phyloP scores from a whole-genome alignment of 257 asterid species.

The Marsdenia floribunda region DNA sequence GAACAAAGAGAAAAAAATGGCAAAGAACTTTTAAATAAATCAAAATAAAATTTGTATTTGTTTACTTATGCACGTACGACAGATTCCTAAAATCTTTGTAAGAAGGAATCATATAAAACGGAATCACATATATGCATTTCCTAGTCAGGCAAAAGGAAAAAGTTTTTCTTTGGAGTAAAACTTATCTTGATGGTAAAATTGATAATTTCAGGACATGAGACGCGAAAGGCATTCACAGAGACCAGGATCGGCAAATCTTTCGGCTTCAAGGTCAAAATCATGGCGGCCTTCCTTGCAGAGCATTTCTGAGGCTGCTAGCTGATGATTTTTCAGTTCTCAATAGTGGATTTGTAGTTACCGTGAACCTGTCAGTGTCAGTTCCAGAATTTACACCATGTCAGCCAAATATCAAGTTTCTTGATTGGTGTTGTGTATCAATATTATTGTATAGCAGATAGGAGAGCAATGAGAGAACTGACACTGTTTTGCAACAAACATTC shows the following conservation, averaged over 20 bases:
- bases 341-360: constrained; percentile 1
- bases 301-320: constrained; percentile 13
- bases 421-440: constrained; percentile 9
- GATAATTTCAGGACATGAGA: constrained; percentile 1
- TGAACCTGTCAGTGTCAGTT: constrained; percentile 10
- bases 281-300: constrained; percentile 14
- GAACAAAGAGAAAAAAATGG: neutral
- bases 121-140: constrained; percentile 5
- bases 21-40: neutral
- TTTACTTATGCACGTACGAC: neutral
- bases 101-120: neutral
- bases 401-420: constrained; percentile 10
- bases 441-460: constrained; percentile 22
- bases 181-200: neutral
- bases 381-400: constrained; percentile 12
- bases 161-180: neutral
- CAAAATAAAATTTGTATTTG: neutral
- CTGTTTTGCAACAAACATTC: constrained; percentile 10
- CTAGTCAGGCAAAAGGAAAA: neutral
- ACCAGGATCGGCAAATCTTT: neutral
- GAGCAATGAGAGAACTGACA: constrained; percentile 8
- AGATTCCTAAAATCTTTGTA: neutral
- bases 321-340: neutral
- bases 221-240: constrained; percentile 2
- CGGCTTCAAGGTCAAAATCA: constrained; percentile 9